Conservation (phyloP, 2,329 filamentous ascomycete species). For the Aspergillus novofumigatus region DNA sequence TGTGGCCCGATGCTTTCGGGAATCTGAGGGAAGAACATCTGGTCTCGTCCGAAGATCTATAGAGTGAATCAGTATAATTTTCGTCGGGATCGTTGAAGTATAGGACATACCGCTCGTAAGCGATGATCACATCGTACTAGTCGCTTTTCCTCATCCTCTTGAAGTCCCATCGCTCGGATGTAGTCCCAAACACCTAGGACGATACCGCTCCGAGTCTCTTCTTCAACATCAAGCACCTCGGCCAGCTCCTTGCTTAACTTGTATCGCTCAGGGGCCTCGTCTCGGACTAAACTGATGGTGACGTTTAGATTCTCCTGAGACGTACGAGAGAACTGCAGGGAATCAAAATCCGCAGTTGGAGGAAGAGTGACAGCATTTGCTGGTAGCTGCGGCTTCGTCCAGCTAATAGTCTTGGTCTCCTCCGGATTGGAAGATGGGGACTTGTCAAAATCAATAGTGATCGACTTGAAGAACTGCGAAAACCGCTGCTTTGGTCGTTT, state of each 20-base stretch:
- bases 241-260: conserved; percentile 73
- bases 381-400: conserved; percentile 71
- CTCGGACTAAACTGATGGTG: conserved; percentile 77
- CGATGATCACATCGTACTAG: conserved; percentile 86
- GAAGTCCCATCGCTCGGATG: conserved; percentile 75
- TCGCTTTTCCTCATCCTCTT: conserved; percentile 92
- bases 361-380: conserved; percentile 51
- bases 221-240: conserved; percentile 78
- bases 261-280: conserved; percentile 83
- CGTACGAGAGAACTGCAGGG: conserved; percentile 83
- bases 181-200: conserved; percentile 96
- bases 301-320: conserved; percentile 91
- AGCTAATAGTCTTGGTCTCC: conserved; percentile 60
- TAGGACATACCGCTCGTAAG: conserved; percentile 63
- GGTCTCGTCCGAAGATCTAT: conserved; percentile 69
- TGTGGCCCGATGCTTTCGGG: conserved; percentile 75
- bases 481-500: conserved; percentile 39
- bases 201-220: conserved; percentile 82
- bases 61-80: background rate
- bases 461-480: conserved; percentile 49
- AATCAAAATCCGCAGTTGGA: conserved; percentile 76
- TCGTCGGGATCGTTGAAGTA: background rate
- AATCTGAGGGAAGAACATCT: conserved; percentile 80
- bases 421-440: conserved; percentile 38
- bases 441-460: conserved; percentile 51